Evolutionary conservation across 352 stramenopile genomes (phyloP), one percentile per base, ranked within the genome.

Genomic region (Globisporangium spinosum): DNA sequence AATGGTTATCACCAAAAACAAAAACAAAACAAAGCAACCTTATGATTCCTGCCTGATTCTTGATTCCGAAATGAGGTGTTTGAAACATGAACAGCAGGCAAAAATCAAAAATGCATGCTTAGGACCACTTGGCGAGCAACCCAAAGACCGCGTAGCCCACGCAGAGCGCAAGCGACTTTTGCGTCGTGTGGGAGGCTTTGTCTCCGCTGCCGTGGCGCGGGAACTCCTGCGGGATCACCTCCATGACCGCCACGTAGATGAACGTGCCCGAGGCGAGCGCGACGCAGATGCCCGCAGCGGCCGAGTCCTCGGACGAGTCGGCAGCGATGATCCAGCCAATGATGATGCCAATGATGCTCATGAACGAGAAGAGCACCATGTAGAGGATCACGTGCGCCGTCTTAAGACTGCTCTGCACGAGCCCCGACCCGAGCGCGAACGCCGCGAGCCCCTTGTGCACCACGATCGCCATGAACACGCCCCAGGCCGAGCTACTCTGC

Each of bases 231-330:
- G 85, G 85, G 55, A 94, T 90, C 17, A 94, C 85, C 58, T 94
- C 85, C 85, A 94, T 94, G 27, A 94, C 85, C 0, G 85, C 85
- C 35, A 94, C 85, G 67, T 94, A 94, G 67, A 94, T 94, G 72
- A 94, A 94, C 20, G 85, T 92, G 23, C 85, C 85, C 0, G 82
- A 90, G 2, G 85, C 83, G 6, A 93, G 73, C 29, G 85, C 85
- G n/a, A 93, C 79, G 59, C 85, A 75, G 54, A 85, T 82, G 20
- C 77, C 77, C 2, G 75, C 77, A 20, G 73, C 75, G 1, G 77
- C 77, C 69, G 77, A 82, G 60, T 82, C 77, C 40, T 82, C 77
- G 9, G 73, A 79, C 34, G 65, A 63, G 29, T 78, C 75, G 3
- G 72, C 68, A 22, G 76, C 75, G 53, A 85, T 74, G 67, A 71